Base-by-base conservation (phyloP, 768 basidiomycete genomes). In the Dictyophora rubrovolvata region DNA sequence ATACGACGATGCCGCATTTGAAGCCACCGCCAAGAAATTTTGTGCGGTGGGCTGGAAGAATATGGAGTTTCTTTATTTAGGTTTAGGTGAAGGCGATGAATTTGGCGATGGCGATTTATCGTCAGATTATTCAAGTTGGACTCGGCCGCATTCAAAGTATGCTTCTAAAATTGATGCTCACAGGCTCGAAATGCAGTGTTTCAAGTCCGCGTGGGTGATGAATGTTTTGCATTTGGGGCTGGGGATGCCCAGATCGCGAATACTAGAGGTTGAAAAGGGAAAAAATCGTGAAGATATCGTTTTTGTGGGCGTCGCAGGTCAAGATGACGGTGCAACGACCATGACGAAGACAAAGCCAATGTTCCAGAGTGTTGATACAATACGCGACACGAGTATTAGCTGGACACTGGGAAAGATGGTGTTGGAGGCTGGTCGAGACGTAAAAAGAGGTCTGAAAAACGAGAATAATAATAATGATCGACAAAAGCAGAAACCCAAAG, bases 321-420 rank as follows among this genome's bases (percentile, higher is more conserved):
- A 14, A 42, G 42, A 42, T 42, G 42, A 12, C 4, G 42, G 10
- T 12, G 11, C n/a, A 42, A 42, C 42, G 2, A 2, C 42, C 42
- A 42, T n/a, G 2, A n/a, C n/a, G n/a, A n/a, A n/a, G 12, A 12
- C n/a, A 14, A 42, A 79, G 60, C 87, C 91, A 8, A 75, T 81
- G n/a, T 97, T 99, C 73, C 96, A 97, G 71, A 90, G 87, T 46
- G 75, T 94, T 72, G 92, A 97, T 69, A 81, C 84, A n/a, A 87
- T 99, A 33, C 86, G 84, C 36, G 90, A 89, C 66, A 91, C 95
- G 42, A 92, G 93, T 48, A 92, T 99, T 66, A 92, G 84, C 65
- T 99, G 96, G 96, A 97, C 96, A 4, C 77, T 98, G 35, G 96
- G 96, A 23, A 98, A 97, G 71, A 98, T 98, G 94, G 95, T 98